Percentiles rank a stretch among this genome's conserved stretches.
phyloP scores from a whole-genome alignment of 495 filamentous ascomycete genomes.

The Aspergillus baeticus region DNA sequence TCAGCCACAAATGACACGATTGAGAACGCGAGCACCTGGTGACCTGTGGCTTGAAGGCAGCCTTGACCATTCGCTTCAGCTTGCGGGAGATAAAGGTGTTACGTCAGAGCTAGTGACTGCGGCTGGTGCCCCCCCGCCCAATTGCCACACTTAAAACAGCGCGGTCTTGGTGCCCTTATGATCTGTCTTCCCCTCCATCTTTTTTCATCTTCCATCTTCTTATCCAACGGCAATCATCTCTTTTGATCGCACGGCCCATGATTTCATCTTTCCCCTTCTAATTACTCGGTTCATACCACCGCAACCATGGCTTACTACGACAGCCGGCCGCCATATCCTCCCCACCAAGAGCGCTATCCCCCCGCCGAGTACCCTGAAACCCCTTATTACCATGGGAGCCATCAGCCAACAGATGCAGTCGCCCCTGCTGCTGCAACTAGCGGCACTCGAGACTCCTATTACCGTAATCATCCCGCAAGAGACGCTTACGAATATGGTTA shows the following conservation, averaged over 20 bases:
- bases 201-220: conserved; percentile 9
- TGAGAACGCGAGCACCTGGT: background rate
- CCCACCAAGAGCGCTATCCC: conserved; percentile 35
- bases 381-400: conserved; percentile 28
- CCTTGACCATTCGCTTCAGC: background rate
- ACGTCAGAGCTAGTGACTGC: conserved; percentile 13
- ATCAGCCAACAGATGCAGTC: conserved; percentile 48
- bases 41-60: conserved; percentile 7
- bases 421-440: conserved; percentile 51
- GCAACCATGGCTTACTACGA: conserved; percentile 44
- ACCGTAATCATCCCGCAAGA: conserved; percentile 62
- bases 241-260: background rate
- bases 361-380: conserved; percentile 28
- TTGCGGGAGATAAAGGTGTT: background rate
- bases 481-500: conserved; percentile 52
- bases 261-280: conserved; percentile 7
- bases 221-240: conserved; percentile 8
- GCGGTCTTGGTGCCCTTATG: background rate
- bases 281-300: background rate
- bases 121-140: conserved; percentile 15
- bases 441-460: conserved; percentile 67
- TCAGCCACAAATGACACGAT: conserved; percentile 1
- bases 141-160: conserved; percentile 10
- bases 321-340: conserved; percentile 29
- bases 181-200: conserved; percentile 1